A percentile compares a stretch with the other conserved stretches of the same genome.
These are phyloP conservation scores for Candida sojae DNA, from an alignment of 1,139 yeast species.

Conservation along the genomic window DNA sequence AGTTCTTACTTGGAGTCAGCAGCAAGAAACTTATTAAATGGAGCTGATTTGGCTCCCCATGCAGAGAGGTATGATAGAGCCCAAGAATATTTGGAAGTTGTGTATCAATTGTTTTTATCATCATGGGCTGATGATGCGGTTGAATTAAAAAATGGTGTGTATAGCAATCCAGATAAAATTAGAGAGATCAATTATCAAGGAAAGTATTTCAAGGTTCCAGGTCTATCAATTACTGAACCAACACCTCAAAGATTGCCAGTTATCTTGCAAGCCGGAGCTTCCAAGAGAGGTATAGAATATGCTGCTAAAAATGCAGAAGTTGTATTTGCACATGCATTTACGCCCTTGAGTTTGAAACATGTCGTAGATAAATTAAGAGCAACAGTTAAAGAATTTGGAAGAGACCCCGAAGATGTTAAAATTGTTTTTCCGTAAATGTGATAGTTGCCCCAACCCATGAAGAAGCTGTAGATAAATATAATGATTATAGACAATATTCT, in stretches of 20 bases:
- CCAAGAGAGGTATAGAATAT: constrained; percentile 36
- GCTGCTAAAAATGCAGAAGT: constrained; percentile 46
- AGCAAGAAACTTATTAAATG: constrained; percentile 36
- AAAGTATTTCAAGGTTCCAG: constrained; percentile 38
- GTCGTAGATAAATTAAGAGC: constrained; percentile 24
- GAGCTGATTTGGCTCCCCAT: constrained; percentile 33
- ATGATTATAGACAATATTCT: constrained; percentile 25
- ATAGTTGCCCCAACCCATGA: constrained; percentile 33
- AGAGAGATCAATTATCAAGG: constrained; percentile 30
- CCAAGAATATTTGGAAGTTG: constrained; percentile 40
- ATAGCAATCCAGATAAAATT: constrained; percentile 17
- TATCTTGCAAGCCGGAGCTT: constrained; percentile 46
- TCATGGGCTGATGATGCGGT: constrained; percentile 48
- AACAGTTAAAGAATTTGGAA: constrained; percentile 26
- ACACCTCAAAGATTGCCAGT: constrained; percentile 43
- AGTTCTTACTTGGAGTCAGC: constrained; percentile 41
- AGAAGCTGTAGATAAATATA: constrained; percentile 28
- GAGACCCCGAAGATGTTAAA: constrained; percentile 29
- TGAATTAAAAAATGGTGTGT: constrained; percentile 27
- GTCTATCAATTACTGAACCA: constrained; percentile 44
- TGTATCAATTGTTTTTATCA: constrained; percentile 36
- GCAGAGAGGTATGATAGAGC: constrained; percentile 40
- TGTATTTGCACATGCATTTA: constrained; percentile 30
- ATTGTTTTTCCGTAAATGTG: constrained; percentile 26
- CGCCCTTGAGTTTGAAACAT: constrained; percentile 24